Evolutionary conservation across 805 yeast genomes (phyloP).

Genomic region (Yarrowia divulgata): DNA sequence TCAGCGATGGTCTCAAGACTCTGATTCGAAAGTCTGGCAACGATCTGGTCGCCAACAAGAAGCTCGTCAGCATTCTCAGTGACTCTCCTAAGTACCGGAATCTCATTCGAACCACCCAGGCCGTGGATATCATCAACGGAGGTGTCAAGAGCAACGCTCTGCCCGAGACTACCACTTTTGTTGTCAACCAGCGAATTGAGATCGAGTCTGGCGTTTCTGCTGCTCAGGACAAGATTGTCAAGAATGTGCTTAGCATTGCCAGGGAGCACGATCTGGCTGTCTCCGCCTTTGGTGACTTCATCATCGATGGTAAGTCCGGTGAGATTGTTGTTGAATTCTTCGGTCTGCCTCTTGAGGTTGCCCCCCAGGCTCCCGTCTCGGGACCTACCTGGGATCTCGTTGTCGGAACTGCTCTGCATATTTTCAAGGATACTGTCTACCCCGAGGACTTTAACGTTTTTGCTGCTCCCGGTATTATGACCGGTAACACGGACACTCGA

Average conservation of each 20-base stretch:
- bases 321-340: slow-evolving; percentile 29
- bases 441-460: slow-evolving; percentile 52
- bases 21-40: slow-evolving; percentile 40
- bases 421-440: slow-evolving; percentile 58
- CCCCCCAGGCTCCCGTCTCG: slow-evolving; percentile 56
- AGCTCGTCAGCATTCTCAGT: slow-evolving; percentile 35
- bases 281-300: slow-evolving; percentile 48
- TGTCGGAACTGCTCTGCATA: slow-evolving; percentile 66
- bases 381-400: slow-evolving; percentile 58
- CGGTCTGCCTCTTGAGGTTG: slow-evolving; percentile 54
- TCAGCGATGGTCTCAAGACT: slow-evolving; percentile 46
- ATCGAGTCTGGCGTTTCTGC: slow-evolving; percentile 60
- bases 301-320: slow-evolving; percentile 46
- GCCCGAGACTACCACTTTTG: slow-evolving; percentile 66
- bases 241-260: slow-evolving; percentile 55
- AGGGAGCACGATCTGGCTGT: slow-evolving; percentile 59
- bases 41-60: slow-evolving; percentile 43
- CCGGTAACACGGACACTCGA: slow-evolving; percentile 74
- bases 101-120: slow-evolving; percentile 67
- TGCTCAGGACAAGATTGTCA: slow-evolving; percentile 53
- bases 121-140: slow-evolving; percentile 70
- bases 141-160: slow-evolving; percentile 80
- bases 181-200: slow-evolving; percentile 70
- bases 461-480: slow-evolving; percentile 65
- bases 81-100: slow-evolving; percentile 24